Evolutionary conservation across 2,329 filamentous ascomycete genomes (phyloP), one percentile per base, ranked within the genome.

Genomic region (Penicillium occitanis): DNA sequence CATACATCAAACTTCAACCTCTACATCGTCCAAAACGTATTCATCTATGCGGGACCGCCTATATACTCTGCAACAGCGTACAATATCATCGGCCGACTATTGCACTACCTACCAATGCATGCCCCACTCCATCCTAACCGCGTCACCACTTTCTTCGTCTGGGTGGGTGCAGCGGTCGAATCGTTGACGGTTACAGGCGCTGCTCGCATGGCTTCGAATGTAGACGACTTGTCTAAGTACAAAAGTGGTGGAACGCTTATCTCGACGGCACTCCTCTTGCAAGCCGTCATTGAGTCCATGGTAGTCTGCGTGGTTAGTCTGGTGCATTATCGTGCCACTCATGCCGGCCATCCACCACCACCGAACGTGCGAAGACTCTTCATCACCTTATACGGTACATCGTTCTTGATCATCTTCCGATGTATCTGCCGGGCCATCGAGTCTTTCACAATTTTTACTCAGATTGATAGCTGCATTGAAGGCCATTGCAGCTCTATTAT

Each of bases 101-200:
- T 78, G 74, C 71, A 75, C 67, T 79, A 79, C 65, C 69, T 78
- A 6, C 77, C 77, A 2, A 76, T 77, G 75, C 74, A 78, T 59
- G 71, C 77, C n/a, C 72, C 76, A 1, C 68, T 79, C 7, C 73
- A 78, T 57, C 78, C 77, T 19, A 69, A 71, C 57, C 75, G 75
- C 0, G 73, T 78, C n/a, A 66, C 76, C 5, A 72, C 72, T 53
- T 70, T 75, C 60, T 79, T 79, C 69, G 67, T 79, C 63, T 77
- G 77, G 51, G 69, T 78, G 4, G 76, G 77, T 14, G 75, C 72
- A 7, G 66, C 71, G 0, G 76, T 78, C 0, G 77, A 79, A 67
- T 66, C 67, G 40, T 68, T 79, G 13, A 77, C 76, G 1, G 76
- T 70, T 1, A 70, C 71, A 0, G 77, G 77, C 1, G 76, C 73